phyloP scores from a whole-genome alignment of 2,329 filamentous ascomycete genomes.

The Clarireedia hainanense region DNA sequence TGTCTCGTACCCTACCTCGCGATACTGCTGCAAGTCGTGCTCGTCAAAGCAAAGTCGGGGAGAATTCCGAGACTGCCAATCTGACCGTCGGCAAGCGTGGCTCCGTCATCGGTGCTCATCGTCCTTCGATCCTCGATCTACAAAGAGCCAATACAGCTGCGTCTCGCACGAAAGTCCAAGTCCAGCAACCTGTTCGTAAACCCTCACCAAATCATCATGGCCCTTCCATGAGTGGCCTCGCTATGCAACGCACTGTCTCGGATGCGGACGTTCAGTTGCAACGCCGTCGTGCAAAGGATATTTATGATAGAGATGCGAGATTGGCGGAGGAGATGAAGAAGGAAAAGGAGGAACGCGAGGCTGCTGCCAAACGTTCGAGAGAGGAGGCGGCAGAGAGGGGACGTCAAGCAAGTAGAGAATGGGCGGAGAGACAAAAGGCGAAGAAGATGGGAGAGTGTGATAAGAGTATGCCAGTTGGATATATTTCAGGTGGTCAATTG shows the following conservation, averaged over 20 bases:
- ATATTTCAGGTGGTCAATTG: slow-evolving; percentile 22
- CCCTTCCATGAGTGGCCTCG: slow-evolving; percentile 20
- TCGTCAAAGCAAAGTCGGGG: slow-evolving; percentile 39
- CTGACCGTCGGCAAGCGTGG: slow-evolving; percentile 23
- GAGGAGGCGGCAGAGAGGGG: slow-evolving; percentile 55
- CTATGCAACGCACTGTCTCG: slow-evolving; percentile 39
- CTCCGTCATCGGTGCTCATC: slow-evolving; percentile 27
- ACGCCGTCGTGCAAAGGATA: slow-evolving; percentile 44
- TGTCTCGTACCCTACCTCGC: slow-evolving; percentile 36
- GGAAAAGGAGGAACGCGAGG: slow-evolving; percentile 47
- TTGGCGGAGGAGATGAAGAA: slow-evolving; percentile 40
- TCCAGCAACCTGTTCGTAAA: slow-evolving; percentile 16
- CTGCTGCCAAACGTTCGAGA: slow-evolving; percentile 44
- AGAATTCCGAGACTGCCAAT: slow-evolving; percentile 17
- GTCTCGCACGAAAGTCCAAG: slow-evolving; percentile 20
- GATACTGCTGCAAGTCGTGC: slow-evolving; percentile 51
- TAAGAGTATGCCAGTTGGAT: slow-evolving; percentile 20
- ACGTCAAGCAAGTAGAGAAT: slow-evolving; percentile 50
- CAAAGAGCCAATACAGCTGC: slow-evolving; percentile 26
- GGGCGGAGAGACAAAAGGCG: slow-evolving; percentile 48
- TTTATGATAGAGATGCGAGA: slow-evolving; percentile 45
- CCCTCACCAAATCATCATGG: slow-evolving; percentile 16
- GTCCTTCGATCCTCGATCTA: slow-evolving; percentile 29
- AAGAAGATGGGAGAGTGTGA: slow-evolving; percentile 22
- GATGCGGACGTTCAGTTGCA: slow-evolving; percentile 44